These are phyloP conservation scores for Cladorrhinum sp. DNA, from an alignment of 2,329 filamentous ascomycete species.

Conservation along the genomic window DNA sequence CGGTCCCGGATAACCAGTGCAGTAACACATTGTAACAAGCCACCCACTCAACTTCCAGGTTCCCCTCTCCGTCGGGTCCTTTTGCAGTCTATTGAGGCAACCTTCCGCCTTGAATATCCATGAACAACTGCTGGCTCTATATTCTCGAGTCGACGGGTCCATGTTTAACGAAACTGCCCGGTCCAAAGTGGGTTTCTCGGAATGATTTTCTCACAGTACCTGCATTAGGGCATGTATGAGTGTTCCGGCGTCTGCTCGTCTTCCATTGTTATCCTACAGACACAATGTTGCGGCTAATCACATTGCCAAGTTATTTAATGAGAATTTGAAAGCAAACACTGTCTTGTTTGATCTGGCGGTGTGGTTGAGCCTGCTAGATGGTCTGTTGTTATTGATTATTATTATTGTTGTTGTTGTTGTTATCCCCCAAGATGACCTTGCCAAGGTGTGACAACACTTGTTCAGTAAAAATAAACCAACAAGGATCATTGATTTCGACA, in stretches of 20 bases:
- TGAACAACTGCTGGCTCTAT: background rate
- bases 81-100: background rate
- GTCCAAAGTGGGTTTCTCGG: background rate
- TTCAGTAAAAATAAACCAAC: too few relatives aligned
- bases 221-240: background rate
- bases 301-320: background rate
- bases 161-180: background rate
- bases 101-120: background rate
- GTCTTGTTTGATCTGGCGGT: background rate
- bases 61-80: background rate
- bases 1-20: background rate
- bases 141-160: background rate
- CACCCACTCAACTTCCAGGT: too few relatives aligned
- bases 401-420: too few relatives aligned
- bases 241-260: background rate
- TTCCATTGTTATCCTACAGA: background rate
- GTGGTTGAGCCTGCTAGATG: background rate
- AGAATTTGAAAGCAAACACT: background rate
- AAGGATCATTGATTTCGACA: too few relatives aligned
- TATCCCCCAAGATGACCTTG: too few relatives aligned
- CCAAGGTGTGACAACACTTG: too few relatives aligned
- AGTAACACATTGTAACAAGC: background rate
- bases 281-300: background rate
- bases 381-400: too few relatives aligned
- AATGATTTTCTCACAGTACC: background rate